Evolutionary conservation across 1,139 yeast species (phyloP).

Genomic region (Debaryomyces psychrophilus): DNA sequence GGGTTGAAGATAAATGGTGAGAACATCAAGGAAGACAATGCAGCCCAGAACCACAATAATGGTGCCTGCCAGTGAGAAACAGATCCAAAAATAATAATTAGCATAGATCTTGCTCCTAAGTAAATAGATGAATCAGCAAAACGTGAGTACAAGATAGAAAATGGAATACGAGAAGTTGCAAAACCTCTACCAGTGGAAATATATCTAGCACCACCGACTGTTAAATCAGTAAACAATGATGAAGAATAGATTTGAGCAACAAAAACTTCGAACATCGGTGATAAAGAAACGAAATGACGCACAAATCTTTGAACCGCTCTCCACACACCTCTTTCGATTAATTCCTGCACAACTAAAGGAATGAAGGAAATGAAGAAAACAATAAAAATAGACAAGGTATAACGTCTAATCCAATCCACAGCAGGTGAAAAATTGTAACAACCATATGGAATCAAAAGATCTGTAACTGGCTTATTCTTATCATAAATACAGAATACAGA

Average conservation of each 20-base stretch:
- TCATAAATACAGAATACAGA: constrained; percentile 83
- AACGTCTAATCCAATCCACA: constrained; percentile 96
- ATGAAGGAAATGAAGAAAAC: constrained; percentile 97
- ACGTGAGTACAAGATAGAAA: constrained; percentile 91
- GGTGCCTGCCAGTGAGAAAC: constrained; percentile 98
- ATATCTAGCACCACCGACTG: constrained; percentile 99
- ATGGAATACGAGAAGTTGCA: constrained; percentile 98
- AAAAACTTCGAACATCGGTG: constrained; percentile 97
- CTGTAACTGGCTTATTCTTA: constrained; percentile 83
- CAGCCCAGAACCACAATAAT: constrained; percentile 97
- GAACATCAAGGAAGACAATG: constrained; percentile 83
- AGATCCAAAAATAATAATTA: constrained; percentile 89
- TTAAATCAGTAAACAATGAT: constrained; percentile 85
- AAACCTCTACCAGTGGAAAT: constrained; percentile 99
- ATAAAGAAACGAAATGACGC: constrained; percentile 85
- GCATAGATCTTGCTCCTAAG: constrained; percentile 89
- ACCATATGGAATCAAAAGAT: constrained; percentile 82
- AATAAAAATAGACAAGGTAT: constrained; percentile 95
- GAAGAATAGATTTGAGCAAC: constrained; percentile 97
- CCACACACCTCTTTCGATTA: constrained; percentile 98
- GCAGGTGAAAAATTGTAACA: constrained; percentile 93
- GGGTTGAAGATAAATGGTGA: constrained; percentile 98
- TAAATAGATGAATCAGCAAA: constrained; percentile 97
- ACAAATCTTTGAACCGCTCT: constrained; percentile 88
- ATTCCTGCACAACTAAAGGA: constrained; percentile 94